phyloP scores from a whole-genome alignment of 495 filamentous ascomycete genomes.

The Talaromyces borbonicus region DNA sequence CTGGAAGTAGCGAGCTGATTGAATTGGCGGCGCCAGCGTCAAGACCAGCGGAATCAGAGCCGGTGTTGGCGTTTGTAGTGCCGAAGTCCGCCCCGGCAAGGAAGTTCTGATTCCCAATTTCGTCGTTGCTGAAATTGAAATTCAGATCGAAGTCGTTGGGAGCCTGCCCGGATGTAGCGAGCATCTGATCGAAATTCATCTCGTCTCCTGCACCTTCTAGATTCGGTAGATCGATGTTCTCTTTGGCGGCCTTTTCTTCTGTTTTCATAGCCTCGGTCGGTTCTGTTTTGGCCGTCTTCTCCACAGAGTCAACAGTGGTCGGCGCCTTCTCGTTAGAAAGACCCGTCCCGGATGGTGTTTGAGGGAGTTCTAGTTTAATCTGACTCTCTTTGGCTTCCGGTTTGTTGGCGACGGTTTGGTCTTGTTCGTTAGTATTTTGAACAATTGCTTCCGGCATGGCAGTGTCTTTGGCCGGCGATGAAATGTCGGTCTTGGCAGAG shows the following conservation, averaged over 20 bases:
- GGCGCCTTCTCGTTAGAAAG: not conserved
- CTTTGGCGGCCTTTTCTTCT: conserved; percentile 8
- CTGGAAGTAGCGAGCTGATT: conserved; percentile 18
- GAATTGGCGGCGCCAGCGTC: conserved; percentile 15
- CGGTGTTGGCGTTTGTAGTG: conserved; percentile 12
- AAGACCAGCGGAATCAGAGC: conserved; percentile 12
- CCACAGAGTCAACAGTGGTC: not conserved
- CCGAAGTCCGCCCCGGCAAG: conserved; percentile 29
- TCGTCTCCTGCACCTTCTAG: conserved; percentile 18
- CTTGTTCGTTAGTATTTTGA: conserved; percentile 11
- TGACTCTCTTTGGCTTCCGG: not conserved
- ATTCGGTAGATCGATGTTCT: conserved; percentile 15
- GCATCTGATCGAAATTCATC: conserved; percentile 30
- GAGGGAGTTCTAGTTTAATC: conserved; percentile 2
- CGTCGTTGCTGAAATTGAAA: conserved; percentile 36
- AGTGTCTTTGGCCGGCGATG: conserved; percentile 16
- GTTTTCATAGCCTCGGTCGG: conserved; percentile 6
- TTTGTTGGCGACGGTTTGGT: conserved; percentile 9
- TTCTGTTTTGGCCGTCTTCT: not conserved
- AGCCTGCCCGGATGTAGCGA: conserved; percentile 21
- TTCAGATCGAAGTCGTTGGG: conserved; percentile 36
- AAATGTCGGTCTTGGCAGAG: not conserved
- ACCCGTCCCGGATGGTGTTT: not conserved
- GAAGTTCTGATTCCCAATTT: conserved; percentile 35
- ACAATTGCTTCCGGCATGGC: conserved; percentile 20